phyloP scores from a whole-genome alignment of 192 early-diverging fungal genomes.

The Rhizoclosmatium globosum region DNA sequence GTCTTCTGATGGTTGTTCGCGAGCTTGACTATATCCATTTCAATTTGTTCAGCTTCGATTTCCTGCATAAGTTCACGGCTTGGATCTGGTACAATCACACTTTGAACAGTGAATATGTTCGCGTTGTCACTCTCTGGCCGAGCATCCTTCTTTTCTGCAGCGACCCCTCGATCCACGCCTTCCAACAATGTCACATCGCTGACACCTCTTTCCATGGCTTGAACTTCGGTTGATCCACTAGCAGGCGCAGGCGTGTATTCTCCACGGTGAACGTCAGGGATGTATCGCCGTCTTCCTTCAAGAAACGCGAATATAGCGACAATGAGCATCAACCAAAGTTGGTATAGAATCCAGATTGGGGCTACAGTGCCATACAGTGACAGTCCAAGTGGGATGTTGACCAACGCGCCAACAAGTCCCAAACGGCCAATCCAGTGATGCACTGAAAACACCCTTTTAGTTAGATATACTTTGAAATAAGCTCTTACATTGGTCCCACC shows the following conservation, averaged over 20 bases:
- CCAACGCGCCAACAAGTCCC: background rate
- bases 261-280: background rate
- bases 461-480: background rate
- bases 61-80: background rate
- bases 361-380: background rate
- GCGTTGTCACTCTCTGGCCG: background rate
- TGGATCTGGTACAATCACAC: background rate
- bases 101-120: background rate
- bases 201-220: background rate
- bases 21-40: background rate
- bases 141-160: background rate
- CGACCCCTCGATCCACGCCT: background rate
- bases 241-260: background rate
- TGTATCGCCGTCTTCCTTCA: constrained; percentile 8
- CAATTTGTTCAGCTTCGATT: background rate
- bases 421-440: constrained; percentile 36
- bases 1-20: background rate
- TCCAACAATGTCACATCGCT: background rate
- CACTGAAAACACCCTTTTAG: background rate
- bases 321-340: constrained; percentile 4
- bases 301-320: constrained; percentile 16
- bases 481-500: constrained; percentile 14
- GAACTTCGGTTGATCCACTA: background rate
- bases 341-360: constrained; percentile 15
- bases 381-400: constrained; percentile 32